Percentiles rank a stretch among this genome's conserved stretches.
phyloP scores from a whole-genome alignment of 257 asterid genomes.

The Thymus mandschuricus region DNA sequence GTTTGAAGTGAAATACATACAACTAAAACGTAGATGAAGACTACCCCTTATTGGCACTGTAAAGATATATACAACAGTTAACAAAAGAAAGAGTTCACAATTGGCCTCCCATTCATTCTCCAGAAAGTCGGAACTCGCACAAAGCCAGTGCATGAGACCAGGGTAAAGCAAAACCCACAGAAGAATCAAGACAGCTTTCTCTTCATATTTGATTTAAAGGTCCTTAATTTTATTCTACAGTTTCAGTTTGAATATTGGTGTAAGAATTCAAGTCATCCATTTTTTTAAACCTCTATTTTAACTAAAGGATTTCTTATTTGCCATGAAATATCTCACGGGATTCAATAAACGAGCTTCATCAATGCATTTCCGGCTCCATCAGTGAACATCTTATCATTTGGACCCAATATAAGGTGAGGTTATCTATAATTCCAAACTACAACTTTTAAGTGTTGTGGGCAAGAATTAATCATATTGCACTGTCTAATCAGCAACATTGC shows the following conservation, averaged over 20 bases:
- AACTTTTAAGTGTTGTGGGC: too few species aligned
- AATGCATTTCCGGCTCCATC: constrained; percentile 1
- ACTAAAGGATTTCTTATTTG: not conserved
- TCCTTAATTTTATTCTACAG: not conserved
- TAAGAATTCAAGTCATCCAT: not conserved
- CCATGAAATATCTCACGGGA: not conserved
- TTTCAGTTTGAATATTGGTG: not conserved
- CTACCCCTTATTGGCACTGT: too few species aligned
- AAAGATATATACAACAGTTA: not conserved
- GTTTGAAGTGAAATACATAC: too few species aligned
- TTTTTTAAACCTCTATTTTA: constrained; percentile 10
- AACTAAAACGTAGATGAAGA: too few species aligned
- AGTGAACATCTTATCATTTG: not conserved
- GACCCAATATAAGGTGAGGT: not conserved
- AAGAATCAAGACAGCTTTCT: not conserved
- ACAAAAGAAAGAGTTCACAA: not conserved
- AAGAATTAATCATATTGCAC: not conserved
- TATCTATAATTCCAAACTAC: constrained; percentile 7
- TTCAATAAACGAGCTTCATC: not conserved
- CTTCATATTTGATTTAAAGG: not conserved
- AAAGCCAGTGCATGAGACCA: not conserved
- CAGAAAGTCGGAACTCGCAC: not conserved
- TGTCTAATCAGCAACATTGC: not conserved
- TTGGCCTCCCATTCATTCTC: not conserved
- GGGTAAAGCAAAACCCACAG: not conserved